Evolutionary conservation across 2,329 filamentous ascomycete genomes (phyloP).

Genomic region (Mycosphaerella sp.): DNA sequence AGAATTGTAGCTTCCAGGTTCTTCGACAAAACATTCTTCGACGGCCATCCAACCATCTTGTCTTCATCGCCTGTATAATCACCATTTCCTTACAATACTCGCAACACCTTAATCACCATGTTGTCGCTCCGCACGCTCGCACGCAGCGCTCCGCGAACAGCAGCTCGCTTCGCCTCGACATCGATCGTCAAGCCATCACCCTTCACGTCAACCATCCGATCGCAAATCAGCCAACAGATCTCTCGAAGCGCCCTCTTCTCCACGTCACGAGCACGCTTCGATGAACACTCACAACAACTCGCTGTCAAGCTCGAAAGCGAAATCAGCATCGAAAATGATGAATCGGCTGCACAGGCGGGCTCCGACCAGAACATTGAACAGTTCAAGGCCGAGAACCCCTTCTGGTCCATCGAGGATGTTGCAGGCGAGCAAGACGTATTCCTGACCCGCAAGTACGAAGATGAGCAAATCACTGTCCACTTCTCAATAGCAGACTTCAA

Average conservation of each 20-base stretch:
- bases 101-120: conserved; percentile 31
- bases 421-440: conserved; percentile 82
- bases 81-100: background rate
- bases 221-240: conserved; percentile 18
- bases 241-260: conserved; percentile 37
- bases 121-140: conserved; percentile 42
- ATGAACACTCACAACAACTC: conserved; percentile 66
- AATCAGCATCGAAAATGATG: conserved; percentile 74
- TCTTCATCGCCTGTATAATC: background rate
- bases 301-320: conserved; percentile 79
- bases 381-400: conserved; percentile 70
- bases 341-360: conserved; percentile 52
- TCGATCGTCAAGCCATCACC: conserved; percentile 31
- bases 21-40: background rate
- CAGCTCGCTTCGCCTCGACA: conserved; percentile 38
- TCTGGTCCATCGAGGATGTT: conserved; percentile 68
- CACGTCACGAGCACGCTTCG: conserved; percentile 36
- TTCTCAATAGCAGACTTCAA: conserved; percentile 82
- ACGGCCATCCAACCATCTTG: background rate
- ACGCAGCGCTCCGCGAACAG: conserved; percentile 40
- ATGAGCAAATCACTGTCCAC: conserved; percentile 78
- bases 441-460: conserved; percentile 72
- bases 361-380: conserved; percentile 62
- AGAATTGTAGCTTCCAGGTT: background rate
- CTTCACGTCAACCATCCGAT: conserved; percentile 14